Conservation (phyloP, 1,284 basidiomycete genomes). For the Termitomyces sp. region DNA sequence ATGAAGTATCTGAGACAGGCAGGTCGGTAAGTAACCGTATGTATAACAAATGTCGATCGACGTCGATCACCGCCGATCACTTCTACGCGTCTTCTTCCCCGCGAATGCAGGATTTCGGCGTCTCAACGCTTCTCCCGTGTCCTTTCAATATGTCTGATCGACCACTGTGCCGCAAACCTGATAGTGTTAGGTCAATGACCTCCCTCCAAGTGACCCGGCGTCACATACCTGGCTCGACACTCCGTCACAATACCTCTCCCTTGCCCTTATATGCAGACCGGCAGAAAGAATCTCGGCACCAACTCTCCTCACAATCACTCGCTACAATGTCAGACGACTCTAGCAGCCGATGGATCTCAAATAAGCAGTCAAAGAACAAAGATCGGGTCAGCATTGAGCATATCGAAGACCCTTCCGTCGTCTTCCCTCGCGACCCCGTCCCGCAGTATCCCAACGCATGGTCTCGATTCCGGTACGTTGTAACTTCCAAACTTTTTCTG, state of each 20-base stretch:
- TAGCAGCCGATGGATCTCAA: constrained; percentile 2
- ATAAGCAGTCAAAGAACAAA: neutral
- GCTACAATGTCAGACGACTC: neutral
- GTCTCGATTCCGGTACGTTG: constrained; percentile 50
- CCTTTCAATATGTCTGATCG: constrained; percentile 1
- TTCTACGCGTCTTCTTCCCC: neutral
- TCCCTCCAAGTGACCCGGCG: neutral
- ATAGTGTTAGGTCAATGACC: neutral
- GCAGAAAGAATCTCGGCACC: neutral
- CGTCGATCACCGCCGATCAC: neutral
- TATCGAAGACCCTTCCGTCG: constrained; percentile 7
- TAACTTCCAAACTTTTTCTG: neutral
- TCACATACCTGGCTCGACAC: neutral
- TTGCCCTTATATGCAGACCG: constrained; percentile 5
- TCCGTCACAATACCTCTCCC: constrained; percentile 5
- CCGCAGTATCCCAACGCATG: constrained; percentile 46
- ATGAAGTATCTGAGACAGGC: neutral
- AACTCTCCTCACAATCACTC: neutral
- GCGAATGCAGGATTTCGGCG: neutral
- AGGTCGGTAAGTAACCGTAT: neutral
- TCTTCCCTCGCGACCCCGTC: constrained; percentile 8
- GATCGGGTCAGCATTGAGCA: neutral
- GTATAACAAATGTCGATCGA: neutral
- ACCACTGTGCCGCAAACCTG: neutral
- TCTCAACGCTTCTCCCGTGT: neutral